A percentile compares a stretch with the other conserved stretches of the same genome.
These are phyloP conservation scores for Pueraria montana DNA, from an alignment of 306 rosid genomes.

Conservation along the genomic window DNA sequence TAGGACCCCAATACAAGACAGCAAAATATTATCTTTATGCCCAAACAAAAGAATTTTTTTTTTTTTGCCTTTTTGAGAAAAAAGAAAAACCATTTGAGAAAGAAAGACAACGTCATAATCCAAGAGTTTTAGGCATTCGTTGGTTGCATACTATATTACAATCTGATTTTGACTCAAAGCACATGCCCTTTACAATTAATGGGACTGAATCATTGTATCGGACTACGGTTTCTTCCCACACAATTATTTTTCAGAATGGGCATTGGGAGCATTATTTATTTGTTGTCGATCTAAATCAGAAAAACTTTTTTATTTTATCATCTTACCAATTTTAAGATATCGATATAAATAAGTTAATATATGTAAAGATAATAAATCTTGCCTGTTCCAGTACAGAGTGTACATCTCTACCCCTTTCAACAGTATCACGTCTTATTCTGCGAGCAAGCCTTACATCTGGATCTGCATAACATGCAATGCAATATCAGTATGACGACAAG, in stretches of 20 bases:
- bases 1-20: conserved; percentile 8
- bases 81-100: conserved; percentile 20
- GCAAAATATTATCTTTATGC: neutral
- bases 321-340: conserved; percentile 29
- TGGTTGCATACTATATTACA: conserved; percentile 29
- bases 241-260: conserved; percentile 30
- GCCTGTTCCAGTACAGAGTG: conserved; percentile 94
- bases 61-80: conserved; percentile 2
- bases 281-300: neutral
- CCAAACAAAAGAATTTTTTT: neutral
- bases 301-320: neutral
- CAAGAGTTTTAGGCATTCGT: neutral
- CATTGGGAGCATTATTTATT: conserved; percentile 1
- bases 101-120: conserved; percentile 11
- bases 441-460: conserved; percentile 99
- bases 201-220: conserved; percentile 21
- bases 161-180: conserved; percentile 12
- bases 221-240: conserved; percentile 7
- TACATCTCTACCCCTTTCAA: conserved; percentile 91
- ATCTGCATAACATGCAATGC: conserved; percentile 59
- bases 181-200: conserved; percentile 15
- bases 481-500: conserved; percentile 41
- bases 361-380: conserved; percentile 37
- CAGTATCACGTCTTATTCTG: conserved; percentile 89
- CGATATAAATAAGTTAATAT: conserved; percentile 29